Conservation (phyloP, 768 basidiomycete species). For the Epithele typhae region DNA sequence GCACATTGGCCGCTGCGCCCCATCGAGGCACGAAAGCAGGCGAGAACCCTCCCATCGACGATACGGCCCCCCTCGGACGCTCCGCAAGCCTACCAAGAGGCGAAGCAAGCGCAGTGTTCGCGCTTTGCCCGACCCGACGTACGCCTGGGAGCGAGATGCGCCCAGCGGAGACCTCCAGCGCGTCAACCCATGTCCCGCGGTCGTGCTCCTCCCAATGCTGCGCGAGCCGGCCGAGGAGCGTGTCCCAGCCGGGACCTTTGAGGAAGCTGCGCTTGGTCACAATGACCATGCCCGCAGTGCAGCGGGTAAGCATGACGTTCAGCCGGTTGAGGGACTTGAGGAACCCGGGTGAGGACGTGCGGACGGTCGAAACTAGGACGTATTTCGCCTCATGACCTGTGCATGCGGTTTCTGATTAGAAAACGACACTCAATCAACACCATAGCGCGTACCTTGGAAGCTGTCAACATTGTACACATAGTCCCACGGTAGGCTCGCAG, state of each 20-base stretch:
- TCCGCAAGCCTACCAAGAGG: neutral
- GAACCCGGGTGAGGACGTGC: conserved; percentile 43
- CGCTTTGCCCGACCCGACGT: no score
- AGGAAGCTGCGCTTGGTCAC: conserved; percentile 43
- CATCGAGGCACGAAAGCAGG: no score
- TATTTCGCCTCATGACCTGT: conserved; percentile 50
- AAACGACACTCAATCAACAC: neutral
- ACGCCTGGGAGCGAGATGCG: conserved; percentile 4
- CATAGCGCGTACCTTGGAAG: conserved; percentile 43
- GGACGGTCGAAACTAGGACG: conserved; percentile 47
- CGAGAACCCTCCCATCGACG: no score
- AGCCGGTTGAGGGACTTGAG: conserved; percentile 38
- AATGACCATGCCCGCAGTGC: conserved; percentile 42
- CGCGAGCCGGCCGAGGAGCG: conserved; percentile 39
- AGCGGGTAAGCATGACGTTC: conserved; percentile 49
- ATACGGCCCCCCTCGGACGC: neutral
- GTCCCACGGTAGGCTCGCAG: conserved; percentile 34
- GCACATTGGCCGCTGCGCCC: no score
- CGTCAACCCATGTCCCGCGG: conserved; percentile 5
- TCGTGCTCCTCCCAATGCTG: conserved; percentile 22
- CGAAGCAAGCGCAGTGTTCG: no score
- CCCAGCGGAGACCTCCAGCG: neutral
- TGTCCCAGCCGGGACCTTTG: conserved; percentile 19
- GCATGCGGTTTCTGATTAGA: neutral
- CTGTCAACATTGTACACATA: conserved; percentile 51